A percentile compares a stretch with the other conserved stretches of the same genome.
Conservation (phyloP, 768 basidiomycete species). For the Agrocybe praecox region DNA sequence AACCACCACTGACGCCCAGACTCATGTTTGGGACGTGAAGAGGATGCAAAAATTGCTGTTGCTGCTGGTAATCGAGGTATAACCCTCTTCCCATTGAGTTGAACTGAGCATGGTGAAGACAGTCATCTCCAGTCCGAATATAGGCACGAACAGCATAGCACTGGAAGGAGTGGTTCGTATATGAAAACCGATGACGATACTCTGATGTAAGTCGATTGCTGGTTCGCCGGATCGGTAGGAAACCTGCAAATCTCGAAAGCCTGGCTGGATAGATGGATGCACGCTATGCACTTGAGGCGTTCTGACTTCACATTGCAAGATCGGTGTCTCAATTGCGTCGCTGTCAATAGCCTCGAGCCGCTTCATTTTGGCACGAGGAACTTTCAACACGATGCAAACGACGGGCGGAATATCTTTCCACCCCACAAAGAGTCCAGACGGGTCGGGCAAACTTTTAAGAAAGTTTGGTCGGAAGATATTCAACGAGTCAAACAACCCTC, state of each 20-base stretch:
- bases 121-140: conserved; percentile 26
- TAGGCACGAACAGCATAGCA: conserved; percentile 12
- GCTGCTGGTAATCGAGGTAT: background rate
- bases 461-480: conserved; percentile 7
- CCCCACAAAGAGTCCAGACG: conserved; percentile 25
- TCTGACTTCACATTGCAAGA: conserved; percentile 36
- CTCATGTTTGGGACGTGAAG: conserved; percentile 6
- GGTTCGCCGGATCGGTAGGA: background rate
- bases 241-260: conserved; percentile 20
- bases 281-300: conserved; percentile 26
- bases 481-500: conserved; percentile 23
- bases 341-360: conserved; percentile 24
- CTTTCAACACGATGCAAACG: too few relatives aligned
- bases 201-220: conserved; percentile 10
- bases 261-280: conserved; percentile 30
- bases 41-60: conserved; percentile 6
- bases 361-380: background rate
- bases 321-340: conserved; percentile 25
- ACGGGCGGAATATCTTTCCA: too few relatives aligned
- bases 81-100: conserved; percentile 5
- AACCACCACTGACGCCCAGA: background rate
- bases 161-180: conserved; percentile 24
- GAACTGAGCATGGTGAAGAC: conserved; percentile 28
- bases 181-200: conserved; percentile 23
- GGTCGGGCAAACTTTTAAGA: conserved; percentile 5